Percentiles rank a stretch among this genome's conserved stretches.
Evolutionary conservation across 2,329 filamentous ascomycete species (phyloP).

Genomic region (Ceratocystis cacaofunesta): DNA sequence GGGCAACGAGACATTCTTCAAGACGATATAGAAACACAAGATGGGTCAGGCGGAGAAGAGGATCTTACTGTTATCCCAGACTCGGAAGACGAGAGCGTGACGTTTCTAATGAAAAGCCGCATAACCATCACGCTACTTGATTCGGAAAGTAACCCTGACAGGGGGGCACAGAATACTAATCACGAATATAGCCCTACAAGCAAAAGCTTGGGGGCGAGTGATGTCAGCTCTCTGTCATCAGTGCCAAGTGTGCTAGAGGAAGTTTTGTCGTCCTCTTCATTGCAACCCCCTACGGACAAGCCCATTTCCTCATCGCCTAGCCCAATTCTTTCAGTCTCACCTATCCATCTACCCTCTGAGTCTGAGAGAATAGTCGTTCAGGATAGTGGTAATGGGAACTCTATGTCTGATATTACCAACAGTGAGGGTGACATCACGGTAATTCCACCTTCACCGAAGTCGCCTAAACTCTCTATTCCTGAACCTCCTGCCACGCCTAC

Average conservation of each 20-base stretch:
- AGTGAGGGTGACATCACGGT: conserved; percentile 1
- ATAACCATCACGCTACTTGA: background rate
- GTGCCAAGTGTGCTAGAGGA: background rate
- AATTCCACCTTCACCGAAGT: background rate
- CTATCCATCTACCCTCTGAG: background rate
- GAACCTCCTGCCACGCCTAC: background rate
- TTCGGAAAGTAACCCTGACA: background rate
- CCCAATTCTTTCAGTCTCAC: background rate
- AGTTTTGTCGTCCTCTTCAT: background rate
- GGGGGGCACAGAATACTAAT: background rate
- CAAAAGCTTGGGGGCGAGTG: background rate
- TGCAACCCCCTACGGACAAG: background rate
- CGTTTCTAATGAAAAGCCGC: background rate
- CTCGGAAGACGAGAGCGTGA: conserved; percentile 12
- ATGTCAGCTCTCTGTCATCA: background rate
- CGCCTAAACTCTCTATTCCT: background rate
- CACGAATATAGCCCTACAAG: background rate
- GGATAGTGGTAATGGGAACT: background rate
- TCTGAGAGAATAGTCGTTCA: background rate
- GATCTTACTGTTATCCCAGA: conserved; percentile 16
- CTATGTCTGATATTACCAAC: background rate
- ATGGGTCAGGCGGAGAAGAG: conserved; percentile 14
- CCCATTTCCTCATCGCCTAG: background rate
- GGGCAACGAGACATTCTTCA: conserved; percentile 13
- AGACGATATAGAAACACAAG: conserved; percentile 13